These are phyloP conservation scores for Fraxinus angustifolia DNA, from an alignment of 305 asterid genomes.

Conservation along the genomic window DNA sequence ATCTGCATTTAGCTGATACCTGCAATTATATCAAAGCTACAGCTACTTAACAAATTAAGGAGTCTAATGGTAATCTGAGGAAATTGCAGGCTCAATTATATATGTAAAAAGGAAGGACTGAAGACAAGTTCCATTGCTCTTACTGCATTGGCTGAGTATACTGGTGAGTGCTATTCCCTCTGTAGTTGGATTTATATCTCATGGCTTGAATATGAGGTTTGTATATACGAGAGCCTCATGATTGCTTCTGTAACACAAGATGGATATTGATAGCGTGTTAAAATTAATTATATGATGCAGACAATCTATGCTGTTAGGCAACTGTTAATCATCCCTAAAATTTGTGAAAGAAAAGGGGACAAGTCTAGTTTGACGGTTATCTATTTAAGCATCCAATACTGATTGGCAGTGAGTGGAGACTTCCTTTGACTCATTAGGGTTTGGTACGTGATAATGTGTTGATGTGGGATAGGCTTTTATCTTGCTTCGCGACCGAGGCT, in stretches of 20 bases:
- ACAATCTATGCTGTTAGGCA: neutral
- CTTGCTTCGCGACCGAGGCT: neutral
- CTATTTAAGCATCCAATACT: neutral
- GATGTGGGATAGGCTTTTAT: neutral
- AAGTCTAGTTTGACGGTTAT: neutral
- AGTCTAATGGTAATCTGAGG: conserved; percentile 20
- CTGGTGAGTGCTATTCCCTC: conserved; percentile 53
- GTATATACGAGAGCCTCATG: neutral
- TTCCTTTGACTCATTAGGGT: neutral
- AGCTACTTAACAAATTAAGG: conserved; percentile 21
- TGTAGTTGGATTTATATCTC: conserved; percentile 11
- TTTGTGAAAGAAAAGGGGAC: neutral
- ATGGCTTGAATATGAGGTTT: conserved; percentile 11
- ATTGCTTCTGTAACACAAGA: neutral
- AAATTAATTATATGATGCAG: neutral
- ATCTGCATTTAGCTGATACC: conserved; percentile 18
- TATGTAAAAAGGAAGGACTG: conserved; percentile 77
- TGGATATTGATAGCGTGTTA: neutral
- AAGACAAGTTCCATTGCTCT: conserved; percentile 75
- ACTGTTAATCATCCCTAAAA: neutral
- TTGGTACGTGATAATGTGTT: neutral
- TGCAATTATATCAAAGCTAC: conserved; percentile 18
- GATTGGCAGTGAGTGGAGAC: neutral
- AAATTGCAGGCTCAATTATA: conserved; percentile 77
- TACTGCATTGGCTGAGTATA: conserved; percentile 71